Evolutionary conservation across 2,329 filamentous ascomycete species (phyloP), one percentile per base, ranked within the genome.

Genomic region (Scedosporium apiospermum): DNA sequence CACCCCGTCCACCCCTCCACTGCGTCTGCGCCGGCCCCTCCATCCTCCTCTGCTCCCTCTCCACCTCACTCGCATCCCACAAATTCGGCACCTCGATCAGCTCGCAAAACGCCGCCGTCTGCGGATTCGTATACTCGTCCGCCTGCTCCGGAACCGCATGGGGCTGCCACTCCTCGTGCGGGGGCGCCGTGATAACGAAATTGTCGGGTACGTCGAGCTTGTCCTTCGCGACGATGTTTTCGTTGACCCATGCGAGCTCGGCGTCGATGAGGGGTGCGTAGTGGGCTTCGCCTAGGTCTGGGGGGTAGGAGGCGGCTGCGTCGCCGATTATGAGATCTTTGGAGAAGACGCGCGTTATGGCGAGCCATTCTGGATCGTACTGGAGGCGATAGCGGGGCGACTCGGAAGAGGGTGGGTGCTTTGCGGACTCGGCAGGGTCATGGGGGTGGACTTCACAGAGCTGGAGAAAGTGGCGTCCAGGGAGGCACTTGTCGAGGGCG

Each of bases 351-450:
- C 93, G 89, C 12, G 88, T 93, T 66, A 99, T 97, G 51, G 95
- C 89, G 6, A 99, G 86, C 93, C 93, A 99, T 76, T 99, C 95
- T 10, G 88, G 85, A 73, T 99, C 95, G 71, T 99, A 98, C 58
- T 86, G 78, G 0, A 97, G 80, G 10, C 77, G 78, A 67, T 85
- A 82, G 1, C 86, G 85, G 21, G 69, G 68, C 1, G 62, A 62
- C 3, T 64, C 62, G 18, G 62, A 63, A 41, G 60, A 23, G 4
- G 69, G 67, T 51, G 66, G 66, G 60, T 69, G 61, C 2, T 62
- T 53, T 1, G 65, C 58, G 14, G 66, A 60, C 3, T 71, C 34
- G 16, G 73, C 65, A 0, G 74, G 64, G 16, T 80, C 75, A 51
- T 81, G 70, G 3, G 85, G 78, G 2, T 76, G 70, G 18, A 93